Base-by-base conservation (phyloP, 352 stramenopile genomes). In the Globisporangium megalacanthum region DNA sequence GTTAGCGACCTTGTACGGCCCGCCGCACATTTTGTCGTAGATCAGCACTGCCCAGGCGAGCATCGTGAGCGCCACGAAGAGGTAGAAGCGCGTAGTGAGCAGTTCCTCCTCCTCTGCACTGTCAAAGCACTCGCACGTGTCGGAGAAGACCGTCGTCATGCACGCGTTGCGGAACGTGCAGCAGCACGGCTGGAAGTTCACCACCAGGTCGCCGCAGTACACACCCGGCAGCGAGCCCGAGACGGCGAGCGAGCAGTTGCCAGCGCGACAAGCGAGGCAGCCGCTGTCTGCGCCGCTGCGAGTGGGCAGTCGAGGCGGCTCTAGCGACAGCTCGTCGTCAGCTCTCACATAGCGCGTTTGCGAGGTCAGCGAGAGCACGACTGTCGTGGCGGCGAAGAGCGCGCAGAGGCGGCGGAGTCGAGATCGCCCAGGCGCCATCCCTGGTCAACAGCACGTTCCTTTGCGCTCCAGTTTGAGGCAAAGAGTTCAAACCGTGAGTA, bases 1-100 rank as follows among this genome's bases (percentile, higher is more conserved):
- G 68, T 91, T 89, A 64, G 81, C 83, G 58, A 91, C 71, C 64
- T 91, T 91, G 68, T 89, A 89, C 6, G 78, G 78, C 0, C 76
- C 75, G 1, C 66, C 65, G 35, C 80, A 91, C 80, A 88, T 91
- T 58, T 83, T 84, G 59, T 91, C 80, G 60, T 86, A 88, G 48
- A 83, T 65, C 31, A 91, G 59, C 20, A 85, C 53, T 9, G 61
- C 66, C 78, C 80, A 89, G 5, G 78, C 73, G 41, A 89, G 58
- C 41, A 72, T 39, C 9, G 78, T 87, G 22, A 91, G 72, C 19
- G 77, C 69, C 17, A 83, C 70, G 56, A 91, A 89, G 7, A 91
- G 66, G 39, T 85, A 88, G 62, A 91, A 89, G 6, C 78, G 69
- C 20, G 78, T 81, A 55, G 73, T 79, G 62, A 90, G 65, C 35